Base-by-base conservation (phyloP, 1,139 yeast genomes). In the Kodamaea suecica region DNA sequence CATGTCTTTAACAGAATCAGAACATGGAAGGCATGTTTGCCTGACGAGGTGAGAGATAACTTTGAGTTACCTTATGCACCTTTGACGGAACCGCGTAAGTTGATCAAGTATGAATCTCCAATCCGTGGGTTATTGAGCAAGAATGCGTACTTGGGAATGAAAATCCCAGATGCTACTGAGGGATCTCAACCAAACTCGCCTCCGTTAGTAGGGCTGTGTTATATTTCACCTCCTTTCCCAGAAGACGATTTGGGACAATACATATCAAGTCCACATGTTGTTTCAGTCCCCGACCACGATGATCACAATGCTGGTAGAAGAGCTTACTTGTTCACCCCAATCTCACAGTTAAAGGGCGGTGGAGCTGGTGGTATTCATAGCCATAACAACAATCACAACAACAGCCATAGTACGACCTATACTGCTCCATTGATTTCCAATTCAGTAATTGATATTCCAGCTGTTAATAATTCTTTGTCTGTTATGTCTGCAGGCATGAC, bases 11-110 rank as follows among this genome's bases (percentile, higher is more conserved):
- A 92, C 63, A 83, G 94, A 55, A 92, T 92, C 51, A 78, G 97
- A 54, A 92, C 98, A 1, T 92, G 98, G 98, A 92, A 87, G 59
- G 97, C 97, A 3, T 92, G 98, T 66, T 73, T 92, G 46, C 98
- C 98, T 0, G 98, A 92, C 59, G 98, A 90, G 55, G 85, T 90
- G 27, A 78, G 97, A 52, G 90, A 84, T 43, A 73, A 78, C 34
- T 84, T 80, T 37, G 97, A 92, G 56, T 87, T 87, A 31, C 90
- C 94, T 47, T 80, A 81, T 29, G 57, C 69, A 21, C 73, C 72
- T 7, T 57, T 70, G 41, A 57, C 48, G 36, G 75, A 70, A 44
- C 76, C 80, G 2, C 75, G 95, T 50, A 78, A 84, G 44, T 70
- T 84, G 53, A 79, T 80, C 53, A 80, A 80, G 53, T 80, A 68